phyloP scores from a whole-genome alignment of 495 filamentous ascomycete species.

The Hyaloscypha finlandica region DNA sequence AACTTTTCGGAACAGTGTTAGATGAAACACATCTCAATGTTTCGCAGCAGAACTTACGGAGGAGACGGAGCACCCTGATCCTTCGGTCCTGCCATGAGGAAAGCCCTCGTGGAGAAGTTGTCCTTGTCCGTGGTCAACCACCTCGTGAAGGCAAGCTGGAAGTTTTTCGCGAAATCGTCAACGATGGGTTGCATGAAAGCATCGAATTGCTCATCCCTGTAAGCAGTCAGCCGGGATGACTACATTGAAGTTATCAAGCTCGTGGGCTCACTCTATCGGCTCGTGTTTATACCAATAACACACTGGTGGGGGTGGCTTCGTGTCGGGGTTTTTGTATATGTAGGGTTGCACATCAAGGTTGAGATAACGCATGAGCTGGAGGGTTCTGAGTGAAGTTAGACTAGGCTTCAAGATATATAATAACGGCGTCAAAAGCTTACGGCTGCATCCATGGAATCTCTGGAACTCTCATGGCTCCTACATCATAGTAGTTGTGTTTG shows the following conservation, averaged over 20 bases:
- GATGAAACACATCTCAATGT: not conserved
- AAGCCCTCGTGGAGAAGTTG: constrained; percentile 2
- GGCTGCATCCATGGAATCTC: not conserved
- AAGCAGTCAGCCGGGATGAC: constrained; percentile 1
- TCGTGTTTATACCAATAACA: not conserved
- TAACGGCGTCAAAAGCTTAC: constrained; percentile 5
- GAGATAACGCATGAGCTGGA: not conserved
- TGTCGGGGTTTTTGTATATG: not conserved
- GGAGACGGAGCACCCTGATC: not conserved
- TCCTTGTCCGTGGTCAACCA: not conserved
- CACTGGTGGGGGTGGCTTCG: not conserved
- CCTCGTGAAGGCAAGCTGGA: not conserved
- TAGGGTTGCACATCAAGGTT: not conserved
- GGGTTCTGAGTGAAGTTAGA: constrained; percentile 1
- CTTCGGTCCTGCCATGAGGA: not conserved
- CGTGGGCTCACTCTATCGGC: constrained; percentile 2
- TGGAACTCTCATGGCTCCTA: constrained; percentile 11
- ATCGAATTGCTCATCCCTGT: constrained; percentile 2
- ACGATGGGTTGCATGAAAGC: not conserved
- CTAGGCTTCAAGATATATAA: not conserved
- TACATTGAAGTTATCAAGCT: not conserved
- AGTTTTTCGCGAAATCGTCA: not conserved
- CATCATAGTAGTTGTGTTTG: constrained; percentile 5
- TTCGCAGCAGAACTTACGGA: not conserved
- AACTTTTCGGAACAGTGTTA: constrained; percentile 6